Base-by-base conservation (phyloP, 371 early-diverging fungal species). In the Apophysomyces ossiformis region DNA sequence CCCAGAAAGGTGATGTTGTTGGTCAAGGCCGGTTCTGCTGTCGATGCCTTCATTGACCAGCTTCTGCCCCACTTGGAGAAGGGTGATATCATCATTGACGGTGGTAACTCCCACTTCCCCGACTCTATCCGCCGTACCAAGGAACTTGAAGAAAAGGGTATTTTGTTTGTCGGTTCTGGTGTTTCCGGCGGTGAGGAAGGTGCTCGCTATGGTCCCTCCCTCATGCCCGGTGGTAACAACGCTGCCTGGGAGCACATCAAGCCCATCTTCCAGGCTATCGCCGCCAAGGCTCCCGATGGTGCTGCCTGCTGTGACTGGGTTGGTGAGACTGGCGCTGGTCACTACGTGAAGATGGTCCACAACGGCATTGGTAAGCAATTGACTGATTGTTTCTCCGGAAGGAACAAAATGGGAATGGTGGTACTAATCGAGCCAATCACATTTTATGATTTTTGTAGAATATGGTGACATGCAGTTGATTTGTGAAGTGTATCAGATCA, bases 291-390 rank as follows among this genome's bases (percentile, higher is more conserved):
- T 68, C 82, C 84, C 61, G 89, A 88, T 73, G 90, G 90, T 66
- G 90, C 92, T 70, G 93, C 98, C 54, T 99, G 99, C 91, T 99
- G 99, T 80, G 97, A 97, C 83, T 98, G 99, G 97, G 96, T 99
- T 65, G 99, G 99, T 67, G 93, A 94, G 69, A 91, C 93, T 56
- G 99, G 99, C 50, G 93, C 99, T 39, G 99, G 99, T 38, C 99
- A 99, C 88, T 99, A 97, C 81, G 99, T 99, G 76, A 99, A 99
- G 90, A 99, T 99, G 97, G 99, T 99, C 56, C 99, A 99, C 91
- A 99, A 99, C 85, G 99, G 99, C 76, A 99, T 99, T 73, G 81
- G 75, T 75, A 77, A 66, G 76, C 32, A 26, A 26, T 26, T 3
- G 1, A 26, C 3, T 26, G 1, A 2, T 2, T 26, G 3, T 26